These are phyloP conservation scores for Polysphondylium violaceum DNA, from an alignment of 78 protist species.

Conservation along the genomic window DNA sequence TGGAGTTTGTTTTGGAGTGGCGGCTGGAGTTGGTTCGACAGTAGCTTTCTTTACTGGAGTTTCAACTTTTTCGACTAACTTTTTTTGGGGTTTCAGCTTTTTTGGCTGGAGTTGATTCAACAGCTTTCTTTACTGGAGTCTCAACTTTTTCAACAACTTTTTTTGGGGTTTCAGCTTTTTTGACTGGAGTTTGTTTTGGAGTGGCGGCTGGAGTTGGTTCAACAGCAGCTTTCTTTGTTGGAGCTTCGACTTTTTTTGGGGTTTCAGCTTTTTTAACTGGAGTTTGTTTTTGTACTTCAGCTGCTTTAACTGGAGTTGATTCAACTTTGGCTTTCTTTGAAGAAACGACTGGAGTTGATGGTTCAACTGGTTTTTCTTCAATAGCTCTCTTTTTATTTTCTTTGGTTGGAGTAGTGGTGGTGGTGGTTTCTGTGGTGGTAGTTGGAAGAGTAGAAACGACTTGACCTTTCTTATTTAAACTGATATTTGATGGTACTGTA, in stretches of 20 bases:
- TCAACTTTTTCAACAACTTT: neutral
- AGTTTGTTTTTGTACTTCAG: neutral
- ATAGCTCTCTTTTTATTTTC: neutral
- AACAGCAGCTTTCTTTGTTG: neutral
- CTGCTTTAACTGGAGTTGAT: conserved; percentile 13
- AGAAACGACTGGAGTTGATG: neutral
- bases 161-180: neutral
- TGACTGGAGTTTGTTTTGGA: neutral
- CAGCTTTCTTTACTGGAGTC: neutral
- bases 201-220: neutral
- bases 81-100: neutral
- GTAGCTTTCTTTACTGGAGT: neutral
- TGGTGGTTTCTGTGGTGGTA: neutral
- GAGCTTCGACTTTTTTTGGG: neutral
- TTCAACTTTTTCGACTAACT: neutral
- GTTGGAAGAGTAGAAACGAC: neutral
- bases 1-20: neutral
- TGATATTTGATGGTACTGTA: neutral
- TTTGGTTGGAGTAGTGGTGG: neutral
- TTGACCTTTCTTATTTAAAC: neutral
- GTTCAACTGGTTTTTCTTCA: neutral
- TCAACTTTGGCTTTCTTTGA: neutral
- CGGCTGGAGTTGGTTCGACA: neutral
- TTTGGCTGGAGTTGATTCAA: neutral
- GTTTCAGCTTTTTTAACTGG: neutral